Evolutionary conservation across 306 rosid species (phyloP).

Genomic region (Alnus rubra): DNA sequence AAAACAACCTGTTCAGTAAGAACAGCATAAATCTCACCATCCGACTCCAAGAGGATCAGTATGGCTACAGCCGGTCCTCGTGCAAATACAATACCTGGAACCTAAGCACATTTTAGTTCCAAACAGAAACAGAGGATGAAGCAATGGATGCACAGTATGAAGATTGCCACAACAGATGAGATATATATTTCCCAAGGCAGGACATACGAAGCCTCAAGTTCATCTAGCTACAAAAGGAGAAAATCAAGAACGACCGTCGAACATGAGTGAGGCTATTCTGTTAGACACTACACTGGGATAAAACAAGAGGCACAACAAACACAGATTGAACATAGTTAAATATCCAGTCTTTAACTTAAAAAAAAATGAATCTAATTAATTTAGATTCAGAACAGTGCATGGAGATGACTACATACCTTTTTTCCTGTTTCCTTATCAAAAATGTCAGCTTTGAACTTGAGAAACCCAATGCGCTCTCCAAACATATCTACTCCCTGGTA

Average conservation of each 20-base stretch:
- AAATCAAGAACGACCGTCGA: not conserved
- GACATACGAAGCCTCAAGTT: not conserved
- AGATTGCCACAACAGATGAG: slow-evolving; percentile 6
- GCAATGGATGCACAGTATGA: not conserved
- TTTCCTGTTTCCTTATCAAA: slow-evolving; percentile 70
- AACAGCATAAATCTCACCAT: slow-evolving; percentile 78
- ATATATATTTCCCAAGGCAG: slow-evolving; percentile 2
- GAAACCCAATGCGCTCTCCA: slow-evolving; percentile 80
- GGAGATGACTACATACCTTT: slow-evolving; percentile 48
- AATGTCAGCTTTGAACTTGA: slow-evolving; percentile 87
- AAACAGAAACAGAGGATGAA: slow-evolving; percentile 34
- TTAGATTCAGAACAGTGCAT: slow-evolving; percentile 10
- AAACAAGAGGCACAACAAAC: not conserved
- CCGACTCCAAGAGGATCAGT: slow-evolving; percentile 80
- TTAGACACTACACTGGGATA: slow-evolving; percentile 4
- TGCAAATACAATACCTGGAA: slow-evolving; percentile 96
- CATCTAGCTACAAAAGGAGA: not conserved
- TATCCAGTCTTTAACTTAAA: slow-evolving; percentile 4
- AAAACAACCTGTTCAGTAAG: slow-evolving; percentile 81
- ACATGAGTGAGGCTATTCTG: not conserved
- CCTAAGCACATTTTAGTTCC: slow-evolving; percentile 54
- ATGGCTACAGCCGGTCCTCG: slow-evolving; percentile 93
- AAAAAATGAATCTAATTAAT: slow-evolving; percentile 8
- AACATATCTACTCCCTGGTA: slow-evolving; percentile 91
- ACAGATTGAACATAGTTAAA: slow-evolving; percentile 8